phyloP scores from a whole-genome alignment of 2,329 filamentous ascomycete species.

The Ophiosphaerella korrae region DNA sequence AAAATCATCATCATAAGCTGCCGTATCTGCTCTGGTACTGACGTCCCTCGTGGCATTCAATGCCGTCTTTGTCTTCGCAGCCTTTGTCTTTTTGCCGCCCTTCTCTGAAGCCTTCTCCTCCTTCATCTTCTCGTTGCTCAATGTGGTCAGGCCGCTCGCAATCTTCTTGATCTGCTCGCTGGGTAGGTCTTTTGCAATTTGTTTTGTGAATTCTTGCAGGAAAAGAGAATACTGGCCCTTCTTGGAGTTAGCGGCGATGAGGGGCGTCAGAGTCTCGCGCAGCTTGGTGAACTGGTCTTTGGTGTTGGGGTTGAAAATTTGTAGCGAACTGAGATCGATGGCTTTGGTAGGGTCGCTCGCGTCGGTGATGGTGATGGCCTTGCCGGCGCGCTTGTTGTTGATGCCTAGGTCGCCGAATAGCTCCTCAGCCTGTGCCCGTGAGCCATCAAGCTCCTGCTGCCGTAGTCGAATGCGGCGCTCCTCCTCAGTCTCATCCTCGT shows the following conservation, averaged over 20 bases:
- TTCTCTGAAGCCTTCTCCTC: constrained; percentile 96
- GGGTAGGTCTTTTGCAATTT: constrained; percentile 82
- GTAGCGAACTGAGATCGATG: constrained; percentile 78
- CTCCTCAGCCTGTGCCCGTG: constrained; percentile 88
- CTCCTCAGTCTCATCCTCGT: constrained; percentile 75
- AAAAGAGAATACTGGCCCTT: constrained; percentile 91
- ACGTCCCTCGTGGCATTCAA: constrained; percentile 70
- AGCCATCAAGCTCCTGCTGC: constrained; percentile 81
- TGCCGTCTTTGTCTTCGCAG: constrained; percentile 90
- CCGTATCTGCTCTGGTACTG: constrained; percentile 67
- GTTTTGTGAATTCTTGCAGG: constrained; percentile 87
- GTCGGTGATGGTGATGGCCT: constrained; percentile 71
- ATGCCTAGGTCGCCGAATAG: constrained; percentile 80
- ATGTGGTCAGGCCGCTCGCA: constrained; percentile 81
- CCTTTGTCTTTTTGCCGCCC: constrained; percentile 95
- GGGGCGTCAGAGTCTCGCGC: constrained; percentile 76
- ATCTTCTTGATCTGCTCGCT: constrained; percentile 98
- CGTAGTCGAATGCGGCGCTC: constrained; percentile 75
- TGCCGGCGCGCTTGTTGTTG: constrained; percentile 71
- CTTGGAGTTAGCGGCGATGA: constrained; percentile 76
- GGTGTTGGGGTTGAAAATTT: constrained; percentile 86
- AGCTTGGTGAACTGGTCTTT: constrained; percentile 85
- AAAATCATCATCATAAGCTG: constrained; percentile 79
- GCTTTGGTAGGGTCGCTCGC: constrained; percentile 74
- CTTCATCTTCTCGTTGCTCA: constrained; percentile 97